These are phyloP conservation scores for Colletotrichum caudatum DNA, from an alignment of 2,329 filamentous ascomycete genomes.

Conservation along the genomic window DNA sequence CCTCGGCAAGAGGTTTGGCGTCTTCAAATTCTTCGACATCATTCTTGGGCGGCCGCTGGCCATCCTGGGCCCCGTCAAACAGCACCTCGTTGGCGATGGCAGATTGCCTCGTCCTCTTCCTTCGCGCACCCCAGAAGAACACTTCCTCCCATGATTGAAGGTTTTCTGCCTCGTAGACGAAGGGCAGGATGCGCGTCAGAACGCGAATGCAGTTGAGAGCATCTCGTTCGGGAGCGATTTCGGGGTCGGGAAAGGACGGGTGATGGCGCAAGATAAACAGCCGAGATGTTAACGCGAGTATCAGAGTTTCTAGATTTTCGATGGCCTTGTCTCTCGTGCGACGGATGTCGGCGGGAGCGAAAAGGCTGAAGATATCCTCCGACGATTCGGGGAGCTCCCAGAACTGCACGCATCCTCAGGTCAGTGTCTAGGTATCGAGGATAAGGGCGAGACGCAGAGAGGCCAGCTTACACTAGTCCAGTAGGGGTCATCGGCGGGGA, in stretches of 20 bases:
- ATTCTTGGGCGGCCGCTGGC: conserved; percentile 50
- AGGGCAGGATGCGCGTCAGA: conserved; percentile 89
- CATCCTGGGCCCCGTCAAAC: conserved; percentile 79
- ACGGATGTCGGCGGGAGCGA: conserved; percentile 88
- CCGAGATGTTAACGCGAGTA: conserved; percentile 85
- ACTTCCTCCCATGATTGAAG: conserved; percentile 87
- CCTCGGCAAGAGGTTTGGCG: conserved; percentile 88
- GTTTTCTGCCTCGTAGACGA: conserved; percentile 89
- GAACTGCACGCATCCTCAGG: conserved; percentile 69
- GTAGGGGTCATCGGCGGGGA: conserved; percentile 88
- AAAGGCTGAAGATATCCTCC: conserved; percentile 97
- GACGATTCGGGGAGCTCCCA: conserved; percentile 97
- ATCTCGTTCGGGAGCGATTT: conserved; percentile 85
- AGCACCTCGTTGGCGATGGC: conserved; percentile 80
- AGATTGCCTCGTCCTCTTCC: conserved; percentile 76
- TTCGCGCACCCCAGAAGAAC: conserved; percentile 89
- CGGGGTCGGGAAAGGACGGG: conserved; percentile 88
- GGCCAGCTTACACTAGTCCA: conserved; percentile 80
- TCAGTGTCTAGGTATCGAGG: conserved; percentile 16
- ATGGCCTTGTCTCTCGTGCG: conserved; percentile 86
- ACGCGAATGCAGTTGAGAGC: conserved; percentile 96
- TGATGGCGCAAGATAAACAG: conserved; percentile 87
- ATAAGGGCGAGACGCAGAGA: conserved; percentile 18
- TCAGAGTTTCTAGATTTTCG: conserved; percentile 89
- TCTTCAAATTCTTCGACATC: conserved; percentile 80